phyloP scores from a whole-genome alignment of 2,329 filamentous ascomycete genomes.

The Acrodontium crateriforme region DNA sequence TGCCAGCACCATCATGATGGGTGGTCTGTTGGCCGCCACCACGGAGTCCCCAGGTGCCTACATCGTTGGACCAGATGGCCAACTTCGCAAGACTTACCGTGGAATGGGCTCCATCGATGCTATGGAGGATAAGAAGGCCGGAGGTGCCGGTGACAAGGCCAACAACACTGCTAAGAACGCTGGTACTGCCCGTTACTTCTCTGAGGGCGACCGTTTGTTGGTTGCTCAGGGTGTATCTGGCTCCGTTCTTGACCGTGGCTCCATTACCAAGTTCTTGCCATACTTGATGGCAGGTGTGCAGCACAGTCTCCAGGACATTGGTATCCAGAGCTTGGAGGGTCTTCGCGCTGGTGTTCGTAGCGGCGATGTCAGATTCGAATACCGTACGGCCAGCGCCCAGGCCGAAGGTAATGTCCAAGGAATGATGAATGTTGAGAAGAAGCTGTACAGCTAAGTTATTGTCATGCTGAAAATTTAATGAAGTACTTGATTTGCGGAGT shows the following conservation, averaged over 20 bases:
- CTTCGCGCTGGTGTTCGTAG: slow-evolving; percentile 62
- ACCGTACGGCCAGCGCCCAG: slow-evolving; percentile 87
- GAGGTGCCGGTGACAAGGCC: slow-evolving; percentile 57
- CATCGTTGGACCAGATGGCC: slow-evolving; percentile 89
- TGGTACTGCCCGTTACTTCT: slow-evolving; percentile 95
- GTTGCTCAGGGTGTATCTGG: slow-evolving; percentile 95
- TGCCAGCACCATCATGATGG: slow-evolving; percentile 98
- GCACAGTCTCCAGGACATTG: slow-evolving; percentile 94
- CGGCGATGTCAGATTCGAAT: slow-evolving; percentile 77
- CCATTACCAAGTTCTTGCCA: slow-evolving; percentile 86
- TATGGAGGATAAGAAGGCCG: slow-evolving; percentile 98
- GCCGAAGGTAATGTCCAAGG: slow-evolving; percentile 91
- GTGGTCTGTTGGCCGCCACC: slow-evolving; percentile 88
- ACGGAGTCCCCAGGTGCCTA: slow-evolving; percentile 96
- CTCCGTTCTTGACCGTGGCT: slow-evolving; percentile 66
- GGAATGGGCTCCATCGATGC: slow-evolving; percentile 98
- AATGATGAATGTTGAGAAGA: slow-evolving; percentile 99
- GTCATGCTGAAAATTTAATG: not conserved
- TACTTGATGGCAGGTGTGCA: slow-evolving; percentile 92
- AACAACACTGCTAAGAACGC: slow-evolving; percentile 93
- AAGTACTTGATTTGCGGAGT: too few relatives aligned
- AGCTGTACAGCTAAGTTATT: slow-evolving; percentile 65
- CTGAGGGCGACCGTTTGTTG: slow-evolving; percentile 83
- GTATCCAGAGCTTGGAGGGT: slow-evolving; percentile 63
- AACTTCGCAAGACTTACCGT: slow-evolving; percentile 97